Conservation (phyloP, 441 rosid species). For the Breynia disticha region DNA sequence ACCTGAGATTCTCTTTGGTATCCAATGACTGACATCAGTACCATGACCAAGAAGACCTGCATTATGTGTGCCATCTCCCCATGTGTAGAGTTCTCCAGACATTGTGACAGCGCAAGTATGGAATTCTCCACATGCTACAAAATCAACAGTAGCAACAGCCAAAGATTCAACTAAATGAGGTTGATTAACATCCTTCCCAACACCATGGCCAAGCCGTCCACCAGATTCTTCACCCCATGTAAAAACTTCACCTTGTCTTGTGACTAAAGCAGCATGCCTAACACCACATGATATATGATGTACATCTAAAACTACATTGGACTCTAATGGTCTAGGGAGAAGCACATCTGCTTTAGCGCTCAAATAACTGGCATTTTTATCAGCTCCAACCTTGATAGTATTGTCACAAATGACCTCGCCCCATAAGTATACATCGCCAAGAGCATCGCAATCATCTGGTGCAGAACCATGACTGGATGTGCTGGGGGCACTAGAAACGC, state of each 20-base stretch:
- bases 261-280: conserved; percentile 80
- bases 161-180: conserved; percentile 78
- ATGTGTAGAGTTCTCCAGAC: conserved; percentile 83
- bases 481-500: conserved; percentile 93
- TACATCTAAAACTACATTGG: conserved; percentile 82
- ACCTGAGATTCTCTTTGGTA: conserved; percentile 86
- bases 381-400: conserved; percentile 44
- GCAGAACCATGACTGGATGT: conserved; percentile 95
- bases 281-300: conserved; percentile 88
- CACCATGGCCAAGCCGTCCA: conserved; percentile 94
- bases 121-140: conserved; percentile 95
- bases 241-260: conserved; percentile 89
- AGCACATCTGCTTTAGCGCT: conserved; percentile 63
- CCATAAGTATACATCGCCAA: conserved; percentile 95
- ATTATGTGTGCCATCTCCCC: conserved; percentile 94
- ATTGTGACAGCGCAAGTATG: conserved; percentile 88
- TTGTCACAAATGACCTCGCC: conserved; percentile 80
- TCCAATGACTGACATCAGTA: conserved; percentile 88
- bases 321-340: conserved; percentile 75
- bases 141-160: conserved; percentile 50
- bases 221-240: conserved; percentile 99
- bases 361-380: conserved; percentile 40
- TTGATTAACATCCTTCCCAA: conserved; percentile 63
- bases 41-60: conserved; percentile 96
- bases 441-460: conserved; percentile 86